Percentiles rank a stretch among this genome's conserved stretches.
These are phyloP conservation scores for Erigeron philadelphicus DNA, from an alignment of 140 eudicot species.

Conservation along the genomic window DNA sequence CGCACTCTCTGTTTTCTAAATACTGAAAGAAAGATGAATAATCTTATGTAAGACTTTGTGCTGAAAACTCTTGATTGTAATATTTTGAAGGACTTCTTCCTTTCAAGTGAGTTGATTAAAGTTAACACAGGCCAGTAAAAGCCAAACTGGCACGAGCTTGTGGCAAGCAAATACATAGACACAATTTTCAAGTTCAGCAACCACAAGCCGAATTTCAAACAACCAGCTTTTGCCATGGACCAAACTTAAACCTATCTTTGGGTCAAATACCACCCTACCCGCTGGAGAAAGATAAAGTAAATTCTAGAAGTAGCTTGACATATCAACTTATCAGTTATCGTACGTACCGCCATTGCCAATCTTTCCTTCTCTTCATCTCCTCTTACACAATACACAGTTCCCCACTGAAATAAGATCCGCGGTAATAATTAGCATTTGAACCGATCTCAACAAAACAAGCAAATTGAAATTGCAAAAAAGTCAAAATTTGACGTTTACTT, in stretches of 20 bases:
- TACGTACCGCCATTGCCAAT: conserved; percentile 72
- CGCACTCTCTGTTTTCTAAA: conserved; percentile 84
- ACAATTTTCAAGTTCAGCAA: not conserved
- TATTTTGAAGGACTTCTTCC: not conserved
- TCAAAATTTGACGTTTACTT: conserved; percentile 26
- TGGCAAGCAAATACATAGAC: not conserved
- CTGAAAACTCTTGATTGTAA: not conserved
- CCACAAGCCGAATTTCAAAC: not conserved
- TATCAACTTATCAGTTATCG: conserved; percentile 1
- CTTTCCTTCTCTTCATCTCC: conserved; percentile 85
- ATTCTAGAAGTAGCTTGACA: conserved; percentile 1
- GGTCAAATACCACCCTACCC: not conserved
- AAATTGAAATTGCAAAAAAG: not conserved
- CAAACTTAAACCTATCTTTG: not conserved
- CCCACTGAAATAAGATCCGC: conserved; percentile 55
- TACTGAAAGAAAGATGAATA: conserved; percentile 45
- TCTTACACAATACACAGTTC: conserved; percentile 79
- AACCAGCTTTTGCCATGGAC: not conserved
- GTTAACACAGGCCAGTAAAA: not conserved
- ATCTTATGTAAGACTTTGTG: not conserved
- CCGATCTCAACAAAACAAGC: not conserved
- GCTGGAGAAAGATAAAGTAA: not conserved
- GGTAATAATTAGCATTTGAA: conserved; percentile 5
- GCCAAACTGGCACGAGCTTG: not conserved
- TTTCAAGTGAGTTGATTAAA: not conserved